phyloP scores from a whole-genome alignment of 2,329 filamentous ascomycete genomes.

The Monilinia fructicola region DNA sequence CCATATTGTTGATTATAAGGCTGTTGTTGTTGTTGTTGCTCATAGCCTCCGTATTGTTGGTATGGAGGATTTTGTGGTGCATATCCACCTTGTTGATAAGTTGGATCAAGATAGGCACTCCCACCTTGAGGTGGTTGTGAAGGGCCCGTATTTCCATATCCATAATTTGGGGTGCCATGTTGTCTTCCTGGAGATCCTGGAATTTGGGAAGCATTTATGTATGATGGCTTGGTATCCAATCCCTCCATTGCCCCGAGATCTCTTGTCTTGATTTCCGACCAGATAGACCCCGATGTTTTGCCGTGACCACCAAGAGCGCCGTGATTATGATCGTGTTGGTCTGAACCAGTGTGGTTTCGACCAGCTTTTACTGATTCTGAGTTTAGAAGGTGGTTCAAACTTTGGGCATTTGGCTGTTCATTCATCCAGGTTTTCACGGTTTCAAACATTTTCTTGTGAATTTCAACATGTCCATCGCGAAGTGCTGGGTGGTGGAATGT shows the following conservation, averaged over 20 bases:
- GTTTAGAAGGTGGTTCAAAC: constrained; percentile 72
- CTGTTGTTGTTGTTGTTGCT: constrained; percentile 23
- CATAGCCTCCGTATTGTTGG: constrained; percentile 20
- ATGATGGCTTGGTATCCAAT: constrained; percentile 45
- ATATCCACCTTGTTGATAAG: constrained; percentile 27
- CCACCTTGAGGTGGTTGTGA: constrained; percentile 30
- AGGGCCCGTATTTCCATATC: constrained; percentile 32
- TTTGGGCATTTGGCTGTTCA: constrained; percentile 62
- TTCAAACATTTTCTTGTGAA: constrained; percentile 85
- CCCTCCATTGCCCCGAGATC: constrained; percentile 58
- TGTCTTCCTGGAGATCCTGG: constrained; percentile 30
- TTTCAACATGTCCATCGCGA: constrained; percentile 71
- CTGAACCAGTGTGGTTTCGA: constrained; percentile 67
- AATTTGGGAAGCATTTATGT: constrained; percentile 28
- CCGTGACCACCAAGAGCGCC: constrained; percentile 48
- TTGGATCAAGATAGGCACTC: constrained; percentile 31
- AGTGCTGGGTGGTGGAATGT: constrained; percentile 90
- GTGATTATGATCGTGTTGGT: constrained; percentile 38
- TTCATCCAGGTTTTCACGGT: constrained; percentile 81
- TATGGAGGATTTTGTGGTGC: constrained; percentile 25
- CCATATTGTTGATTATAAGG: constrained; percentile 27
- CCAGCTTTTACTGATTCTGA: constrained; percentile 81
- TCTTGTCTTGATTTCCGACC: constrained; percentile 60
- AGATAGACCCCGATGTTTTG: constrained; percentile 58
- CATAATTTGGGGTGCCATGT: constrained; percentile 34